phyloP scores from a whole-genome alignment of 1,139 yeast genomes.

The Geotrichum candidum region DNA sequence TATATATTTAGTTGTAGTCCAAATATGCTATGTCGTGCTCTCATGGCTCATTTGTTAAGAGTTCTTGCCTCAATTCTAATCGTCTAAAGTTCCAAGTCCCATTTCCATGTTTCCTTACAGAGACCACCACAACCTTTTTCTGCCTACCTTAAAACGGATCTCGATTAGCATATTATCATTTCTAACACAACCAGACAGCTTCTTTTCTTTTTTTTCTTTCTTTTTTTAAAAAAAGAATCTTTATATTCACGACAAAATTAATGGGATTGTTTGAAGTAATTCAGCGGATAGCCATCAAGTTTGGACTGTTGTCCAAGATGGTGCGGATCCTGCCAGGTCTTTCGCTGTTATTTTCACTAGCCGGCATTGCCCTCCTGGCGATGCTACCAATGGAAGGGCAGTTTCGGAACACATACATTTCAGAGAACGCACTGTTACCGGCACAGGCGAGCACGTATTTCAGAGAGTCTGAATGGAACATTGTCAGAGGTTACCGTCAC shows the following conservation, averaged over 20 bases:
- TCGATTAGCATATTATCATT: not conserved
- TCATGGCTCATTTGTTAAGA: not conserved
- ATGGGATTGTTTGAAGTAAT: conserved; percentile 38
- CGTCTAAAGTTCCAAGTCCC: not conserved
- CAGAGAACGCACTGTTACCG: conserved; percentile 96
- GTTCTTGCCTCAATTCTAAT: not conserved
- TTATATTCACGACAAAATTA: not conserved
- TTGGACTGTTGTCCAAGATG: conserved; percentile 30
- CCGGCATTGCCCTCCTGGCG: conserved; percentile 64
- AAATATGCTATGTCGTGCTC: not conserved
- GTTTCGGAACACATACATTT: conserved; percentile 73
- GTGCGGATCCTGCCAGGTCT: conserved; percentile 47
- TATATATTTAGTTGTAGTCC: not conserved
- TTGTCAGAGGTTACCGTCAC: conserved; percentile 75
- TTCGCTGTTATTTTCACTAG: conserved; percentile 53
- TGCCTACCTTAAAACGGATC: not conserved
- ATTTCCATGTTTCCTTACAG: not conserved
- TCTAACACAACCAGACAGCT: not conserved
- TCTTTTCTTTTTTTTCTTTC: not conserved
- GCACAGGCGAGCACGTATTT: conserved; percentile 91
- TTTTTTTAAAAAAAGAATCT: not conserved
- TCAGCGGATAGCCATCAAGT: conserved; percentile 29
- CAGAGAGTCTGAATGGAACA: conserved; percentile 92
- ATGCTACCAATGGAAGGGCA: conserved; percentile 75
- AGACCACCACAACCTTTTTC: not conserved